Evolutionary conservation across 169 alveolate genomes (phyloP).

Genomic region (Nephromyces sp.): DNA sequence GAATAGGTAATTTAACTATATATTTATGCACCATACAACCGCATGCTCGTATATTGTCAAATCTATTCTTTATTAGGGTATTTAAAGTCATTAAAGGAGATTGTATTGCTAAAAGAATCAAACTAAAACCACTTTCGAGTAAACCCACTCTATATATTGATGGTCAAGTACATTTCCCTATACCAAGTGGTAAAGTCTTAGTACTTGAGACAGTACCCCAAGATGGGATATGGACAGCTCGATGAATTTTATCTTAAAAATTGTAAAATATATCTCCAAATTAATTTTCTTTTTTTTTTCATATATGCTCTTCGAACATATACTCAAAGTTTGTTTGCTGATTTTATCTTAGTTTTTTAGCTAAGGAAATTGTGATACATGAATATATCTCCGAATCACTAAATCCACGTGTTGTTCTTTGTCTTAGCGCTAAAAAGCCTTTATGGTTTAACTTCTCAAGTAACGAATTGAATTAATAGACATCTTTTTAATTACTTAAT

Average conservation of each 20-base stretch:
- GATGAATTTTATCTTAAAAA: not conserved
- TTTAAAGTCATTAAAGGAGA: not conserved
- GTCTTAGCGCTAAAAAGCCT: too few species aligned
- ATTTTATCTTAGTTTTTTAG: too few species aligned
- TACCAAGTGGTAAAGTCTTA: slow-evolving; percentile 7
- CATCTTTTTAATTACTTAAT: too few species aligned
- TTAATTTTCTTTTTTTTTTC: too few species aligned
- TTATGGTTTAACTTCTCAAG: too few species aligned
- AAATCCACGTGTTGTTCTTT: too few species aligned
- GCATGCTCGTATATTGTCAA: not conserved
- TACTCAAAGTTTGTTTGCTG: too few species aligned
- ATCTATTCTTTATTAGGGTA: not conserved
- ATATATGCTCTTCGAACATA: too few species aligned
- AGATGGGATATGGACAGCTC: slow-evolving; percentile 29
- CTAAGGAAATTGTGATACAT: too few species aligned
- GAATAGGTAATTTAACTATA: slow-evolving; percentile 11
- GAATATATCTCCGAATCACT: too few species aligned
- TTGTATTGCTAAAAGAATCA: not conserved
- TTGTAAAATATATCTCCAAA: too few species aligned
- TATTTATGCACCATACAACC: not conserved
- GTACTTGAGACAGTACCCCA: slow-evolving; percentile 1
- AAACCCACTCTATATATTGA: slow-evolving; percentile 21
- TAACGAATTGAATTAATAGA: too few species aligned
- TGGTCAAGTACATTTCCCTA: slow-evolving; percentile 15
- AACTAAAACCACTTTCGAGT: slow-evolving; percentile 8